A percentile compares a stretch with the other conserved stretches of the same genome.
Evolutionary conservation across 192 early-diverging fungal genomes (phyloP).

Genomic region (Helicostylum pulchrum): DNA sequence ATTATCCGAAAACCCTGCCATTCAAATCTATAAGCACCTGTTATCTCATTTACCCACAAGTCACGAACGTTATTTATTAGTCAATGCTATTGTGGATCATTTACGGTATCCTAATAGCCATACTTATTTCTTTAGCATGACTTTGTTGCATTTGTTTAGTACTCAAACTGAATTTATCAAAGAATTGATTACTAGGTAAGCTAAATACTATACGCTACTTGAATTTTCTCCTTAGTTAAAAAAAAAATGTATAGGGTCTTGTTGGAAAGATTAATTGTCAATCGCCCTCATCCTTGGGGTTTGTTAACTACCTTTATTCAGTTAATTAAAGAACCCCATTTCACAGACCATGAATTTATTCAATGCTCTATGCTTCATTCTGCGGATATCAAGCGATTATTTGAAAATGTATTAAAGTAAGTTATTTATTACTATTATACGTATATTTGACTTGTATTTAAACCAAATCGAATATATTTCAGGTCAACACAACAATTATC

Average conservation of each 20-base stretch:
- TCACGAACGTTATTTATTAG: constrained; percentile 68
- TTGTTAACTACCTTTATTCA: constrained; percentile 97
- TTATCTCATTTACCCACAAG: constrained; percentile 19
- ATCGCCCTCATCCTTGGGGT: constrained; percentile 97
- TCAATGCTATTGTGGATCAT: constrained; percentile 93
- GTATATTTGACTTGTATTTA: too few species aligned
- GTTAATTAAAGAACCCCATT: constrained; percentile 80
- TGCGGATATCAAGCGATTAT: constrained; percentile 79
- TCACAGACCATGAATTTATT: constrained; percentile 56
- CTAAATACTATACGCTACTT: not conserved
- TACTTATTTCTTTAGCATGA: constrained; percentile 89
- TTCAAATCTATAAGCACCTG: constrained; percentile 1
- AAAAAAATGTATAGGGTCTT: constrained; percentile 60
- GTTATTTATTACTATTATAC: not conserved
- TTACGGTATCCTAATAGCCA: constrained; percentile 95
- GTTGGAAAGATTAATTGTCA: constrained; percentile 94
- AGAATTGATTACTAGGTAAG: constrained; percentile 87
- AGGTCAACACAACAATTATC: too few species aligned
- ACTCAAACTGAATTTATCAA: constrained; percentile 61
- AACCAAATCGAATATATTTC: too few species aligned
- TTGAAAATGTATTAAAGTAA: constrained; percentile 60
- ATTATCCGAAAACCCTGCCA: not conserved
- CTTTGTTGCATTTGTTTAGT: constrained; percentile 82
- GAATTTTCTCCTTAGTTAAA: not conserved
- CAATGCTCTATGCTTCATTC: constrained; percentile 42